phyloP scores from a whole-genome alignment of 2,329 filamentous ascomycete genomes.

The Neurospora sp. region DNA sequence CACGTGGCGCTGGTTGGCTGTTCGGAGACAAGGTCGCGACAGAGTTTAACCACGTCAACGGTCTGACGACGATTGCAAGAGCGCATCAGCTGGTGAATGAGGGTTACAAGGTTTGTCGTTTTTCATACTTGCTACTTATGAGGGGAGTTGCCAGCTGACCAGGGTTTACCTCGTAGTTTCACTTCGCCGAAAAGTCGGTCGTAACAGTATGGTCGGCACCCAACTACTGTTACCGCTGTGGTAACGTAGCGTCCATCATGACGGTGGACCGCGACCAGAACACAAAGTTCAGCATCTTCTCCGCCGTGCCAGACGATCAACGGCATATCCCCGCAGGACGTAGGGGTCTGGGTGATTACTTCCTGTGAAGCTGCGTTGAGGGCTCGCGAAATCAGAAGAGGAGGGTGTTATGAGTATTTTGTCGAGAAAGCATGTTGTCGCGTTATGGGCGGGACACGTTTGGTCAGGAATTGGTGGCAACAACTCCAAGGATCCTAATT shows the following conservation, averaged over 20 bases:
- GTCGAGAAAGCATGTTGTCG: background rate
- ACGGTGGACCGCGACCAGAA: conserved; percentile 76
- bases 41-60: conserved; percentile 96
- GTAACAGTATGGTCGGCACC: conserved; percentile 98
- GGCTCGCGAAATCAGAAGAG: background rate
- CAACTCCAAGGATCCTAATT: background rate
- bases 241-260: conserved; percentile 96
- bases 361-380: conserved; percentile 37
- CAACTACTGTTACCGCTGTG: conserved; percentile 91
- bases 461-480: background rate
- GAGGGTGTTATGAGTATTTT: background rate
- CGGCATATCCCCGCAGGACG: conserved; percentile 67
- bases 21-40: conserved; percentile 96
- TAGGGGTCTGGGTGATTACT: conserved; percentile 60
- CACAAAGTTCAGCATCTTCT: conserved; percentile 88
- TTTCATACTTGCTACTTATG: conserved; percentile 23
- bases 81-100: conserved; percentile 99
- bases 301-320: conserved; percentile 77
- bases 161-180: conserved; percentile 47
- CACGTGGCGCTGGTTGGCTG: conserved; percentile 91
- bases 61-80: conserved; percentile 86
- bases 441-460: background rate
- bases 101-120: conserved; percentile 70
- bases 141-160: background rate
- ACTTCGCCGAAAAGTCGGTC: conserved; percentile 90